Evolutionary conservation across 805 yeast species (phyloP), one percentile per base, ranked within the genome.

Genomic region (Pachysolen tannophilus): DNA sequence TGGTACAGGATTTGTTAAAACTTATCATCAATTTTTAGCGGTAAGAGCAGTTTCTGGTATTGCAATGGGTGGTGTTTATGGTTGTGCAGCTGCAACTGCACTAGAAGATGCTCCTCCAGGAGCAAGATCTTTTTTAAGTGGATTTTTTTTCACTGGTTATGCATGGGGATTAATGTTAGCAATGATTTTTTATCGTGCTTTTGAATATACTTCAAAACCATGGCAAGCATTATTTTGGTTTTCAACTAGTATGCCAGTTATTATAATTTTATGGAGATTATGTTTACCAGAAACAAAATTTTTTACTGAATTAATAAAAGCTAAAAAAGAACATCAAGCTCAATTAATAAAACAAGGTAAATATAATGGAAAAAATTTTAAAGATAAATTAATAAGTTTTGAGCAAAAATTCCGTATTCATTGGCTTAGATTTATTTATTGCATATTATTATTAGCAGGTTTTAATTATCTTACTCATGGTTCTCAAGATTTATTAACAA

Each of bases 201-300:
- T 78, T 39, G 39, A 36, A n/a, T 30, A 25, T 15, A 31, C 39
- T 6, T n/a, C n/a, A 7, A 31, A 36, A 14, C 11, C 31, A 11
- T 80, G 87, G 87, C 65, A 85, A 46, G 67, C 82, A 2, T 58
- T 78, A 27, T 79, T 74, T 55, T 80, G 86, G 85, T 78, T 81
- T 48, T 66, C 75, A 11, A 69, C 83, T 10, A 77, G 78, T 26
- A 69, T 77, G 6, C 77, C 82, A 2, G 67, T 73, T n/a, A 45
- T 77, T 13, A 60, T 79, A 33, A 66, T 76, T 32, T 39, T 60
- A 20, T 76, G 78, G 75, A 65, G 86, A 52, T 42, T 62, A 40
- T 55, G 56, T 29, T 60, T 69, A 29, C 82, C 82, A 2, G 86
- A 80, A 55, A 75, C 83, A 6, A 71, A 69, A 29, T 62, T 69